Percentiles rank a stretch among this genome's conserved stretches.
phyloP scores from a whole-genome alignment of 2,329 filamentous ascomycete genomes.

The Aspergillus novofumigatus region DNA sequence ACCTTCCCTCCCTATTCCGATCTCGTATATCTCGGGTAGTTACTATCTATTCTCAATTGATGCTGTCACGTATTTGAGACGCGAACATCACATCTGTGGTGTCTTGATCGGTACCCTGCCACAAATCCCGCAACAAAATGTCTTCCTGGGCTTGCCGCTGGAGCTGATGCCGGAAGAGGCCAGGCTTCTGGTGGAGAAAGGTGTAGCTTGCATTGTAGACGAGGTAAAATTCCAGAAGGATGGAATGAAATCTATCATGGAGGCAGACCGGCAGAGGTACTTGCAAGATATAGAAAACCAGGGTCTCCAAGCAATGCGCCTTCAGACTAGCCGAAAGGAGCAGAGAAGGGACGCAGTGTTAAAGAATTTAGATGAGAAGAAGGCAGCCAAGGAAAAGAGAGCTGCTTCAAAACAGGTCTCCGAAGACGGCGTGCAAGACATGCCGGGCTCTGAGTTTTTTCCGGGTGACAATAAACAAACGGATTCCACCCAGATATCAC shows the following conservation, averaged over 20 bases:
- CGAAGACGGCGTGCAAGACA: conserved; percentile 9
- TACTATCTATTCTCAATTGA: conserved; percentile 89
- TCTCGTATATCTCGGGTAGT: conserved; percentile 73
- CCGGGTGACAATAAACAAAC: conserved; percentile 9
- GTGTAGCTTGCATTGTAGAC: conserved; percentile 74
- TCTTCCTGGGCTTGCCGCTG: conserved; percentile 83
- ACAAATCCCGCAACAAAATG: conserved; percentile 89
- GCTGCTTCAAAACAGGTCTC: conserved; percentile 12
- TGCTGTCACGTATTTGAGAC: conserved; percentile 71
- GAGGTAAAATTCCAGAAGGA: conserved; percentile 67
- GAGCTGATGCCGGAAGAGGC: conserved; percentile 91
- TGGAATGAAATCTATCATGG: conserved; percentile 57
- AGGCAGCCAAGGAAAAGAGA: conserved; percentile 21
- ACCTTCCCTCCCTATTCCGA: conserved; percentile 61
- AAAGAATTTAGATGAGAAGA: conserved; percentile 46
- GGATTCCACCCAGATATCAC: conserved; percentile 9
- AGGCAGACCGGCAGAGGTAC: conserved; percentile 59
- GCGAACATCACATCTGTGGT: conserved; percentile 77
- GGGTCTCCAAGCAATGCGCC: conserved; percentile 48
- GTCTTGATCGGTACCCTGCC: conserved; percentile 83
- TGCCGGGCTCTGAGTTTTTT: conserved; percentile 23
- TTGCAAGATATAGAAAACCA: conserved; percentile 53
- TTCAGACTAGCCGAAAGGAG: conserved; percentile 46
- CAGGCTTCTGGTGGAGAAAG: conserved; percentile 70
- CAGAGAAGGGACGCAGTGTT: conserved; percentile 48